These are phyloP conservation scores for Karstenula rhodostoma DNA, from an alignment of 2,329 filamentous ascomycete genomes.

Conservation along the genomic window DNA sequence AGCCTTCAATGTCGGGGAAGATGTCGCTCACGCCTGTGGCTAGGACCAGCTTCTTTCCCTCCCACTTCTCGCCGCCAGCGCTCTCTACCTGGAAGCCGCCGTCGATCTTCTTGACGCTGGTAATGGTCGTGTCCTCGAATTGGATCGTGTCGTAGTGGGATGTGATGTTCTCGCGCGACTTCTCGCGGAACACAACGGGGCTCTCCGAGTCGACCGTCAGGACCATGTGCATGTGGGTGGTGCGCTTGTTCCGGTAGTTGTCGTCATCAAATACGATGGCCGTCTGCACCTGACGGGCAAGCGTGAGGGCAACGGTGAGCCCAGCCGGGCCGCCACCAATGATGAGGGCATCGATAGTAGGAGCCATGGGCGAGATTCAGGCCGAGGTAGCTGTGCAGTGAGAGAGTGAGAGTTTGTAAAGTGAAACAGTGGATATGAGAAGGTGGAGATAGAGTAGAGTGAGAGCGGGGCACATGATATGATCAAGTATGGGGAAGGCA, in stretches of 20 bases:
- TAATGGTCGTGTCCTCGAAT: conserved; percentile 28
- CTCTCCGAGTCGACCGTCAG: conserved; percentile 46
- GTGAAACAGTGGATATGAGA: too few relatives aligned
- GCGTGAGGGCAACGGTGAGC: conserved; percentile 44
- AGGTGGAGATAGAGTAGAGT: too few relatives aligned
- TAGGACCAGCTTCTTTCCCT: conserved; percentile 61
- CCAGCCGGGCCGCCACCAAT: conserved; percentile 54
- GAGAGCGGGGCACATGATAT: too few relatives aligned
- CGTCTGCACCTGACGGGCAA: conserved; percentile 49
- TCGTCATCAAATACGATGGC: conserved; percentile 50
- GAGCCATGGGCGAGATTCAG: too few relatives aligned
- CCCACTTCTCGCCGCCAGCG: conserved; percentile 50
- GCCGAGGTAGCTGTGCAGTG: too few relatives aligned
- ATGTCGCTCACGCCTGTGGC: conserved; percentile 62
- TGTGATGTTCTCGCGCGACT: conserved; percentile 29
- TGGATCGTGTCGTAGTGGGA: conserved; percentile 36
- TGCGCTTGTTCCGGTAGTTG: conserved; percentile 49
- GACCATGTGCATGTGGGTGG: conserved; percentile 54
- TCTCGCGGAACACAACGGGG: conserved; percentile 41
- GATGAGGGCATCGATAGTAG: conserved; percentile 18
- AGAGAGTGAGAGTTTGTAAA: too few relatives aligned
- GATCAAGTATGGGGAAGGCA: too few relatives aligned
- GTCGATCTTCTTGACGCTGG: conserved; percentile 27
- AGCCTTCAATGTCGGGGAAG: conserved; percentile 59
- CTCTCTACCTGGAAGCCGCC: conserved; percentile 48